Percentiles rank a stretch among this genome's conserved stretches.
Evolutionary conservation across 257 asterid genomes (phyloP).

Genomic region (Oldenlandia corymbosa): DNA sequence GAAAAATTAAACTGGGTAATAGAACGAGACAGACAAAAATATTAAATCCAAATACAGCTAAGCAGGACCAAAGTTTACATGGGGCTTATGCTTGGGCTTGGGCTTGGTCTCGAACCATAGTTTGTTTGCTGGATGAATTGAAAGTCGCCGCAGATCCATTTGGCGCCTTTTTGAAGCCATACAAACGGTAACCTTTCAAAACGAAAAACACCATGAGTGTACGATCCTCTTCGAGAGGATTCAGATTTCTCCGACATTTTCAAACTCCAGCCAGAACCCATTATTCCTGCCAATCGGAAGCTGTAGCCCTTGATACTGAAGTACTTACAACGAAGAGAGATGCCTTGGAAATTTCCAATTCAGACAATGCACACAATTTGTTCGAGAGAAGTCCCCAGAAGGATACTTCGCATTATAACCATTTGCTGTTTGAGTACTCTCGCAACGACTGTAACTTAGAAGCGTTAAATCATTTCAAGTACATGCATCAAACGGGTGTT

Average conservation of each 20-base stretch:
- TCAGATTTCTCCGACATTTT: conserved; percentile 22
- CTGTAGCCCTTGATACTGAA: conserved; percentile 24
- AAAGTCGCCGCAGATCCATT: no score
- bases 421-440: conserved; percentile 52
- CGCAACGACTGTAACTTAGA: conserved; percentile 44
- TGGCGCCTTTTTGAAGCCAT: no score
- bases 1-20: no score
- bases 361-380: conserved; percentile 29
- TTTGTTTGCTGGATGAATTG: no score
- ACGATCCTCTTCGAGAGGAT: conserved; percentile 27
- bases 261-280: conserved; percentile 20
- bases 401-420: conserved; percentile 51
- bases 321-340: accelerated
- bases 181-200: no score
- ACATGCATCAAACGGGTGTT: conserved; percentile 41
- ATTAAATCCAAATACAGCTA: no score
- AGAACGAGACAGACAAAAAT: no score
- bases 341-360: not conserved
- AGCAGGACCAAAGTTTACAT: no score
- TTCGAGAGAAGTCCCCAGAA: conserved; percentile 46
- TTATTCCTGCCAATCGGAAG: conserved; percentile 18
- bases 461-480: conserved; percentile 43
- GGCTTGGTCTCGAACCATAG: no score
- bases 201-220: conserved; percentile 39
- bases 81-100: no score